Conservation (phyloP, 306 rosid species). For the Crotalaria pallida region DNA sequence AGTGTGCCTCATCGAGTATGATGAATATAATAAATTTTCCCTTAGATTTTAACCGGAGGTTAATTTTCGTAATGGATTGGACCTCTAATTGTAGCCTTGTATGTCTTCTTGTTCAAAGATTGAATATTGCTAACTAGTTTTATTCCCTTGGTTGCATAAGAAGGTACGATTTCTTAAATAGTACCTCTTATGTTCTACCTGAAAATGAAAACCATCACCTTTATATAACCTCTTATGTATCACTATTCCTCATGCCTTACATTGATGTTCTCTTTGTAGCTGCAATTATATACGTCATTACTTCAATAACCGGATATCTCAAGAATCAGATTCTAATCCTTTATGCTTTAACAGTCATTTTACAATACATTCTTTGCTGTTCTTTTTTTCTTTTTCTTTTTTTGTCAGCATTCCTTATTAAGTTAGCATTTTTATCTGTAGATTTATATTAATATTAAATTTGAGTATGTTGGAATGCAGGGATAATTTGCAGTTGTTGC, state of each 20-base stretch:
- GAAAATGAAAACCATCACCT: neutral
- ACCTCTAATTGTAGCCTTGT: neutral
- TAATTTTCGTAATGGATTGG: neutral
- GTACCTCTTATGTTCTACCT: neutral
- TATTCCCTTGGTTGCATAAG: neutral
- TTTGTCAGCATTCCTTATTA: neutral
- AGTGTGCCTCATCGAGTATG: neutral
- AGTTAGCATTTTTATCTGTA: neutral
- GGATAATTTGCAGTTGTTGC: conserved; percentile 83
- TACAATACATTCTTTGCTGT: neutral
- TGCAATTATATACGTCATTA: neutral
- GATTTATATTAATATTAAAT: conserved; percentile 20
- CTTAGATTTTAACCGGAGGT: neutral
- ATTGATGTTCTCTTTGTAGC: neutral
- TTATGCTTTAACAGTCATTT: neutral
- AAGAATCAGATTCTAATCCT: neutral
- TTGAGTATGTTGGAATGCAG: conserved; percentile 44
- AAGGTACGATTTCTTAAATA: neutral
- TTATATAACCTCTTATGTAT: neutral
- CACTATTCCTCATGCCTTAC: neutral
- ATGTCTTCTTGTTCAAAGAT: neutral
- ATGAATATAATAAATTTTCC: neutral
- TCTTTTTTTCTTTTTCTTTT: neutral
- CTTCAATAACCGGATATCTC: neutral
- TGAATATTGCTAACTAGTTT: neutral